Conservation (phyloP, 148 eudicot species). For the Diospyros kaki region DNA sequence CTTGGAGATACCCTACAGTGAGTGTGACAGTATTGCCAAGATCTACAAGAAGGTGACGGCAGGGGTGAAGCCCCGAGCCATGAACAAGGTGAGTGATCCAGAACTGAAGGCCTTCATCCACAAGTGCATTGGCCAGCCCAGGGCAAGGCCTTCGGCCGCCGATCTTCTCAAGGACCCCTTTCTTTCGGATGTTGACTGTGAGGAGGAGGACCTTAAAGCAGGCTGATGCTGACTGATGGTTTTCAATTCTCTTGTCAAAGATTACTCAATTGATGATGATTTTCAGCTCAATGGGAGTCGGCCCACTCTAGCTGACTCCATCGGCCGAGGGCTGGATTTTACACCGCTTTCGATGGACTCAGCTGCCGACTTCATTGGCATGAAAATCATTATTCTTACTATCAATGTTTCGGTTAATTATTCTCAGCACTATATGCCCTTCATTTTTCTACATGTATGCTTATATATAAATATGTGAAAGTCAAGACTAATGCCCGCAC, state of each 20-base stretch:
- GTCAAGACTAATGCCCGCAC: too few relatives aligned
- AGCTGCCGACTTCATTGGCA: too few relatives aligned
- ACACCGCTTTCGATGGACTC: too few relatives aligned
- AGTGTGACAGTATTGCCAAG: slow-evolving; percentile 58
- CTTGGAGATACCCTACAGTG: slow-evolving; percentile 64
- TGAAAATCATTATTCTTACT: background rate
- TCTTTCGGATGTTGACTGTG: slow-evolving; percentile 31
- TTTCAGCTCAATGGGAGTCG: too few relatives aligned
- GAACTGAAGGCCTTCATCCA: slow-evolving; percentile 61
- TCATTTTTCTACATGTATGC: too few relatives aligned
- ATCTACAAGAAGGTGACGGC: slow-evolving; percentile 65
- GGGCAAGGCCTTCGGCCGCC: slow-evolving; percentile 58
- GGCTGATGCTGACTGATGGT: background rate
- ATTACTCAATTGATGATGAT: background rate
- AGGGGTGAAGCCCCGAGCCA: slow-evolving; percentile 49
- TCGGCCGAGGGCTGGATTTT: too few relatives aligned
- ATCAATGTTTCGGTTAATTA: too few relatives aligned
- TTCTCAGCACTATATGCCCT: too few relatives aligned
- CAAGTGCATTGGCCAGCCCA: slow-evolving; percentile 51
- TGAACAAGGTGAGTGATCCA: slow-evolving; percentile 36
- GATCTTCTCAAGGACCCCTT: slow-evolving; percentile 57
- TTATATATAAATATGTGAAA: too few relatives aligned
- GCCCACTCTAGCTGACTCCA: too few relatives aligned
- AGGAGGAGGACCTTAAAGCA: slow-evolving; percentile 20
- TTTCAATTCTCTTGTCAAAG: background rate